Evolutionary conservation across 768 basidiomycete species (phyloP).

Genomic region (Mycena rosella): DNA sequence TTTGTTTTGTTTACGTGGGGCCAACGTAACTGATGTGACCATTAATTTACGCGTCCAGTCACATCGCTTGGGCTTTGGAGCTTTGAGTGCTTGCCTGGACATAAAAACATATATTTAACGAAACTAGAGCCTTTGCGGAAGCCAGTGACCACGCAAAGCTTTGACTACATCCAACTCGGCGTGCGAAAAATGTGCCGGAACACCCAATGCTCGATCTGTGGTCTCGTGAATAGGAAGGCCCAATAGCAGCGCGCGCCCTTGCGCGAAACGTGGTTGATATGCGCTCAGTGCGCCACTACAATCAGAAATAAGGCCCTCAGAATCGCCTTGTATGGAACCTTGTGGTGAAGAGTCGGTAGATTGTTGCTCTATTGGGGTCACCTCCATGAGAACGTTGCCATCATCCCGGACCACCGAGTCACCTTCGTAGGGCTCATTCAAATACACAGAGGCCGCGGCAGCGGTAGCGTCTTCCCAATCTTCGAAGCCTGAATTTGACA

Average conservation of each 20-base stretch:
- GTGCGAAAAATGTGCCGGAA: slow-evolving; percentile 47
- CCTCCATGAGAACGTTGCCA: background rate
- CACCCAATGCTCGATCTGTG: slow-evolving; percentile 4
- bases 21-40: background rate
- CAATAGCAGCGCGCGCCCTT: slow-evolving; percentile 67
- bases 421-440: background rate
- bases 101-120: no score
- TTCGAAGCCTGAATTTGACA: background rate
- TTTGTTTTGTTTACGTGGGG: background rate
- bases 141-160: slow-evolving; percentile 72
- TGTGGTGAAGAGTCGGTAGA: background rate
- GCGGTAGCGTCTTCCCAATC: slow-evolving; percentile 12
- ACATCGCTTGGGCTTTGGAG: no score
- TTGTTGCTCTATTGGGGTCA: background rate
- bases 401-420: background rate
- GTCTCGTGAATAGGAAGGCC: slow-evolving; percentile 45
- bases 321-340: background rate
- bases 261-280: slow-evolving; percentile 51
- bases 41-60: background rate
- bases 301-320: slow-evolving; percentile 17
- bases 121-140: slow-evolving; percentile 65
- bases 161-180: slow-evolving; percentile 75
- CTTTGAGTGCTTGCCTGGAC: no score
- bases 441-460: slow-evolving; percentile 5
- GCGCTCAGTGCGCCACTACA: slow-evolving; percentile 26